Evolutionary conservation across 2,329 filamentous ascomycete genomes (phyloP), one percentile per base, ranked within the genome.

Genomic region (Aspergillus neotritici): DNA sequence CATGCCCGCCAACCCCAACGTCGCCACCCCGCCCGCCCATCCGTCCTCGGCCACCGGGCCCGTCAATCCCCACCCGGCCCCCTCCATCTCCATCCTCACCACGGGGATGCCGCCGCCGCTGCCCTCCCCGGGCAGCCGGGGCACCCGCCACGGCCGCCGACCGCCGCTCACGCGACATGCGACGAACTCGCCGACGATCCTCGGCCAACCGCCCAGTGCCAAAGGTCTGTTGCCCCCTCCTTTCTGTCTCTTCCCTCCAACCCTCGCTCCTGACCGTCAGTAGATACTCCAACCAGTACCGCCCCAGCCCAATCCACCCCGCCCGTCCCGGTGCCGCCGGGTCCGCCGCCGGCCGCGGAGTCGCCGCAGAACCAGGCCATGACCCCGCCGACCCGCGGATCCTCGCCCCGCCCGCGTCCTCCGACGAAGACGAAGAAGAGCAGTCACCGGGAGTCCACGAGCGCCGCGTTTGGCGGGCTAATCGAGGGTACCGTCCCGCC

Each of bases 401-500:
- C 73, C 36, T 74, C 79, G 33, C 74, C 79, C 25, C 67, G 78
- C 17, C 47, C 65, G 40, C 51, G 51, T 13, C 47, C 48, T 3
- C 50, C 50, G 41, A 62, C 44, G 58, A 68, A 58, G 43, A 48
- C 49, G 53, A 72, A 64, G 46, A 60, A 60, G 36, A 49, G 53
- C 37, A 62, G 59, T 44, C 58, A 47, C 43, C 53, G 57, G 39
- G 62, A 61, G 30, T 44, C 54, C 14, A 40, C 56, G n/a, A 57
- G 60, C 38, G 60, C 62, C 7, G 62, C 58, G 60, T 84, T 47
- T 17, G 74, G 82, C 4, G 82, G 79, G 25, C 75, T 87, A 56
- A 77, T 94, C 21, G 88, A 91, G 54, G 84, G 83, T 41, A 83
- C 83, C 1, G 88, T 97, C 1, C 93, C 93, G 6, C 91, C 93